Evolutionary conservation across 1,284 basidiomycete genomes (phyloP).

Genomic region (Ganoderma resinaceum): DNA sequence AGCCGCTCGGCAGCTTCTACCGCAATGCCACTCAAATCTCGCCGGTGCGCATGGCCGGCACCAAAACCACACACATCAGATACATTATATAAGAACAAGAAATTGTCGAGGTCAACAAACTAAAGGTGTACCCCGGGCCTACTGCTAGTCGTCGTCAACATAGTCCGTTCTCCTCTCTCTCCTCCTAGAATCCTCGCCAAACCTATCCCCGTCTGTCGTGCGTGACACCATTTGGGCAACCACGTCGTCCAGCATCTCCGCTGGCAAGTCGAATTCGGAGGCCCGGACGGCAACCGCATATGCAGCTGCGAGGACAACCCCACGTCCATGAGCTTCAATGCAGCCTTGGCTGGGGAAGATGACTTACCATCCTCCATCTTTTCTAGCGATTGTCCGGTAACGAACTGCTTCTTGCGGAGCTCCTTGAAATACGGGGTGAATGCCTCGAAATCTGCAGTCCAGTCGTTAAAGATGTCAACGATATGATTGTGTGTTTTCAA

Average conservation of each 20-base stretch:
- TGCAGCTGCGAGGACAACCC: constrained; percentile 52
- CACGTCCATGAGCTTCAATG: neutral
- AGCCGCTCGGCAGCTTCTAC: neutral
- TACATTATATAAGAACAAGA: neutral
- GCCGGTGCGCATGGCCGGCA: neutral
- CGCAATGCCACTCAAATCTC: neutral
- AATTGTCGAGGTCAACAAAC: neutral
- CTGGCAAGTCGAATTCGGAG: constrained; percentile 74
- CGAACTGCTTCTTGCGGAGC: constrained; percentile 86
- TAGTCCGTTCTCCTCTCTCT: constrained; percentile 19
- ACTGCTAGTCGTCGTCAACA: constrained; percentile 17
- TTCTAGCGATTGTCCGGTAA: constrained; percentile 85
- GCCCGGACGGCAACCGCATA: constrained; percentile 74
- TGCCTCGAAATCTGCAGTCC: constrained; percentile 71
- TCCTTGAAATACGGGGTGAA: constrained; percentile 75
- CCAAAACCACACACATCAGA: neutral
- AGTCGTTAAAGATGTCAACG: neutral
- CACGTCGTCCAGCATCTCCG: constrained; percentile 71
- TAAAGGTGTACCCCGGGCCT: neutral
- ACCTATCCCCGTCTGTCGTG: constrained; percentile 18
- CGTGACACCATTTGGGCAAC: constrained; percentile 53
- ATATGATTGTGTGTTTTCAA: neutral
- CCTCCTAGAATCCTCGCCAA: constrained; percentile 24
- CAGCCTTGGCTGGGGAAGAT: neutral
- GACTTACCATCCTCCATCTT: constrained; percentile 92